These are phyloP conservation scores for Dothideomycetes sp. DNA, from an alignment of 2,329 filamentous ascomycete genomes.

Conservation along the genomic window DNA sequence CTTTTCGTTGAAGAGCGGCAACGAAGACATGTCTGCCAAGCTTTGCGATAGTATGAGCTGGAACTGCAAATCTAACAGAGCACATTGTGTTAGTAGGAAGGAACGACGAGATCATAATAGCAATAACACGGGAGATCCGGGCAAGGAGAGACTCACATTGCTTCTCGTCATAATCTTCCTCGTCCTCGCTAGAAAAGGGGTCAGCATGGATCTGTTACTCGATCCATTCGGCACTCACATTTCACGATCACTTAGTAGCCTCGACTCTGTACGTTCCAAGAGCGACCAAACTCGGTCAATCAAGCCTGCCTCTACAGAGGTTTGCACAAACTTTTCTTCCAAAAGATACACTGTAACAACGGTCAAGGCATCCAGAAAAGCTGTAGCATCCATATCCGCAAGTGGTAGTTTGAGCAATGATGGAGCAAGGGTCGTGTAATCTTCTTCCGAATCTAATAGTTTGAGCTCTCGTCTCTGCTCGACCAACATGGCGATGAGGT, in stretches of 20 bases:
- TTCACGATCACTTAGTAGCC: constrained; percentile 4
- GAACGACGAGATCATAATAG: neutral
- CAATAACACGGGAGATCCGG: neutral
- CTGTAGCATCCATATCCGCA: constrained; percentile 12
- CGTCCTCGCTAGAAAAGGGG: too few relatives aligned
- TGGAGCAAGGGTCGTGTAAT: neutral
- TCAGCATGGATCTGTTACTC: too few relatives aligned
- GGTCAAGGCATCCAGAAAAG: constrained; percentile 14
- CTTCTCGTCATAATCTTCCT: constrained; percentile 10
- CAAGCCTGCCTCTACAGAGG: constrained; percentile 2
- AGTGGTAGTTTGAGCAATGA: constrained; percentile 9
- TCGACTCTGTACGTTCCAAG: constrained; percentile 9
- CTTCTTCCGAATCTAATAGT: neutral
- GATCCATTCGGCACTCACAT: too few relatives aligned
- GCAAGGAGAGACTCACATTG: neutral
- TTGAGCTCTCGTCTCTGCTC: constrained; percentile 6
- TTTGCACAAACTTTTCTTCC: constrained; percentile 11
- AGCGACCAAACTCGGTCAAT: constrained; percentile 13
- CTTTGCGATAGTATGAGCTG: constrained; percentile 6
- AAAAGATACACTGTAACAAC: constrained; percentile 12
- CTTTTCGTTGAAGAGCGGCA: constrained; percentile 7
- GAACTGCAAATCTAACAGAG: too few relatives aligned
- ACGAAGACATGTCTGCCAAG: constrained; percentile 9
- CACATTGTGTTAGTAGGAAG: too few relatives aligned
- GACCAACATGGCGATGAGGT: constrained; percentile 6